A percentile compares a stretch with the other conserved stretches of the same genome.
Evolutionary conservation across 768 basidiomycete species (phyloP).

Genomic region (Termitomyces sp.): DNA sequence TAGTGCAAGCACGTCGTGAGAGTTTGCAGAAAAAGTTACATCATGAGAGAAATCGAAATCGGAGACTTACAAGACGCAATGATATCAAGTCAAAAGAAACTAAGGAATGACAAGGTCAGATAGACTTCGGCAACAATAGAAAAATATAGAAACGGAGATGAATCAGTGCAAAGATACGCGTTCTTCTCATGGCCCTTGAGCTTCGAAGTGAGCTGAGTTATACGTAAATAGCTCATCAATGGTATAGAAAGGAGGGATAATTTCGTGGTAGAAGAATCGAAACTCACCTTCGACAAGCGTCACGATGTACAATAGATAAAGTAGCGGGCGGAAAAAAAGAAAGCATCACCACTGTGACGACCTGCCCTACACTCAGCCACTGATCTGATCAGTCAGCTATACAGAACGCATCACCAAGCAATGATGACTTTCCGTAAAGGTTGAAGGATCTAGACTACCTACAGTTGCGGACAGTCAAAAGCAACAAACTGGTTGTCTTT

Average conservation of each 20-base stretch:
- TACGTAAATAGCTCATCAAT: constrained; percentile 16
- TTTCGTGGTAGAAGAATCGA: neutral
- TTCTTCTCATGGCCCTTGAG: constrained; percentile 53
- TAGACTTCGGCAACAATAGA: no score
- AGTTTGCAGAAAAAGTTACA: constrained; percentile 46
- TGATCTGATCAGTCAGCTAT: neutral
- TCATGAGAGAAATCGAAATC: constrained; percentile 18
- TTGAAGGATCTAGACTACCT: no score
- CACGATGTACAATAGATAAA: no score
- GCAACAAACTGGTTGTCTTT: no score
- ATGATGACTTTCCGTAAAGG: no score
- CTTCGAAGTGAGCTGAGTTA: constrained; percentile 71
- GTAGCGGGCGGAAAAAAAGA: neutral
- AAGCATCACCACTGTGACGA: neutral
- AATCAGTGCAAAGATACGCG: constrained; percentile 39
- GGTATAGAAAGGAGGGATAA: neutral
- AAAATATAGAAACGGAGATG: neutral
- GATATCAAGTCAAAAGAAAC: neutral
- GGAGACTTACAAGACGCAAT: constrained; percentile 24
- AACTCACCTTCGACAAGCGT: neutral
- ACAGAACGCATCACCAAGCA: neutral
- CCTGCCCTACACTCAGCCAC: neutral
- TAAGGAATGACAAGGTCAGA: neutral
- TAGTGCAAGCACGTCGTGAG: constrained; percentile 57
- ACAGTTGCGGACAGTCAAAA: no score